These are phyloP conservation scores for Oemleria cerasiformis DNA, from an alignment of 306 rosid species.

Conservation along the genomic window DNA sequence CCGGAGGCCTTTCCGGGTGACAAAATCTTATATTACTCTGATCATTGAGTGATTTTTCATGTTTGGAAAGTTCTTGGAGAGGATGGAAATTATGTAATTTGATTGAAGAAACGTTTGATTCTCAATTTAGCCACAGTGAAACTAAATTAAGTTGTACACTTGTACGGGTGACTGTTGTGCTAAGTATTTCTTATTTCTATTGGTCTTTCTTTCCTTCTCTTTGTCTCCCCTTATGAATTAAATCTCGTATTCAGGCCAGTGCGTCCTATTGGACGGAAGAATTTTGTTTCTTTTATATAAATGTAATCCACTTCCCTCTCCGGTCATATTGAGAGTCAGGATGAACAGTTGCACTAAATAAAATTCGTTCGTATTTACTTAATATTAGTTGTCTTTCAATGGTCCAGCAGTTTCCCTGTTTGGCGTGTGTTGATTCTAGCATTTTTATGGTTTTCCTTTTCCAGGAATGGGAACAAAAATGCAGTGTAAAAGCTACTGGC, in stretches of 20 bases:
- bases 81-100: neutral
- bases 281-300: neutral
- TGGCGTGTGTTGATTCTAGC: neutral
- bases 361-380: neutral
- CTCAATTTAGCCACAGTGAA: neutral
- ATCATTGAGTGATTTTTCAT: neutral
- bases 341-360: conserved; percentile 3
- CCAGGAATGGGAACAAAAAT: conserved; percentile 99
- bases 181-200: too few relatives aligned
- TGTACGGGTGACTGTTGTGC: neutral
- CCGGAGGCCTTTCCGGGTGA: neutral
- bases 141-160: neutral
- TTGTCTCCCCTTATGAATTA: neutral
- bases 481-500: conserved; percentile 59
- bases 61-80: neutral
- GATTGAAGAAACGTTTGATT: neutral
- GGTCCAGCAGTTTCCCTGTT: neutral
- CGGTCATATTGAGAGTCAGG: neutral
- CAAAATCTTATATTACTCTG: neutral
- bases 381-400: neutral
- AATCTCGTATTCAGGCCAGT: neutral
- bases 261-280: neutral
- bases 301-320: neutral
- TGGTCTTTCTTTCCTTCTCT: neutral
- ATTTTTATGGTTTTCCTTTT: conserved; percentile 20